phyloP scores from a whole-genome alignment of 2,329 filamentous ascomycete species.

The Pezicula neosporulosa region DNA sequence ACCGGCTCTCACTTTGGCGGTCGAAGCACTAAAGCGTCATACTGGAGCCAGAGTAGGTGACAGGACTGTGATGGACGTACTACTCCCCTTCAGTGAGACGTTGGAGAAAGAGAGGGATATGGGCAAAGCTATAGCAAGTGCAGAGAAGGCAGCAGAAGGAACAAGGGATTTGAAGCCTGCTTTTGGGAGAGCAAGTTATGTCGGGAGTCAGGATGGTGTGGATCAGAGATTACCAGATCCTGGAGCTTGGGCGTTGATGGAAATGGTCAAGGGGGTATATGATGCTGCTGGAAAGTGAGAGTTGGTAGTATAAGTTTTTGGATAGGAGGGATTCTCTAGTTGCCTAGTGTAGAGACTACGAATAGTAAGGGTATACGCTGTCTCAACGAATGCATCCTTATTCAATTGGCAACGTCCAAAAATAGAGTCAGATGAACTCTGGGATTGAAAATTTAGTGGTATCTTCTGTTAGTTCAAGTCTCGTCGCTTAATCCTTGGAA shows the following conservation, averaged over 20 bases:
- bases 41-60: background rate
- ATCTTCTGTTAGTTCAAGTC: no score
- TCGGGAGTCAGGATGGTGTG: slow-evolving; percentile 42
- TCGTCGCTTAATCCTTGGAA: no score
- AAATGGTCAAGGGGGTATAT: slow-evolving; percentile 18
- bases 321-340: background rate
- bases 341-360: no score
- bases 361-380: no score
- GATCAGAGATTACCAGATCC: slow-evolving; percentile 47
- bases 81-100: slow-evolving; percentile 15
- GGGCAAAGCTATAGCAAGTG: slow-evolving; percentile 42
- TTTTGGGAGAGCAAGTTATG: slow-evolving; percentile 50
- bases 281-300: slow-evolving; percentile 5
- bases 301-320: background rate
- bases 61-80: slow-evolving; percentile 11
- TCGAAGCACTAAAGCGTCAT: background rate
- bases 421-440: no score
- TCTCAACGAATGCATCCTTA: no score
- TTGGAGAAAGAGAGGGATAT: slow-evolving; percentile 36
- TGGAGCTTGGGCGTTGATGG: slow-evolving; percentile 47
- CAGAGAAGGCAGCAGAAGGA: slow-evolving; percentile 42
- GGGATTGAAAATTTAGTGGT: no score
- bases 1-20: background rate
- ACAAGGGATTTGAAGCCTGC: slow-evolving; percentile 53
- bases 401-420: no score